Evolutionary conservation across 495 filamentous ascomycete species (phyloP).

Genomic region (Massariosphaeria phaeospora): DNA sequence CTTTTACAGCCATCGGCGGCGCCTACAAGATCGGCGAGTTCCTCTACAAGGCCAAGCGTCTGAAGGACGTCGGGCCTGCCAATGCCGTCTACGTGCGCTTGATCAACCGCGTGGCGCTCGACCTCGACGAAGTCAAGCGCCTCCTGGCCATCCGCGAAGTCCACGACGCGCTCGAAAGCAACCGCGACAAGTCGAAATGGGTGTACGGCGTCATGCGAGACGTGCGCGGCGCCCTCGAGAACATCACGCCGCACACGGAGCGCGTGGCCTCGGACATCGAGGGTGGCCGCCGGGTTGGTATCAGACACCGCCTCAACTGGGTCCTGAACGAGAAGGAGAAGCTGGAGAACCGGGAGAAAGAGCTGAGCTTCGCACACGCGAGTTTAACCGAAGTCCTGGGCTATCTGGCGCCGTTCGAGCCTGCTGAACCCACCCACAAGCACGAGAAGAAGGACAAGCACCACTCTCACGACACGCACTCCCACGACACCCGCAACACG

Average conservation of each 20-base stretch:
- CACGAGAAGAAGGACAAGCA: not conserved
- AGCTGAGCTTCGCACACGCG: constrained; percentile 17
- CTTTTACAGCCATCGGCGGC: constrained; percentile 19
- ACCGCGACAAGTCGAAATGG: constrained; percentile 23
- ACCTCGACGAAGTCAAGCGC: constrained; percentile 30
- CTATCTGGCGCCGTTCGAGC: constrained; percentile 23
- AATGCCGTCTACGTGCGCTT: constrained; percentile 29
- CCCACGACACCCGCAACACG: constrained; percentile 1
- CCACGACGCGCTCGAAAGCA: constrained; percentile 17
- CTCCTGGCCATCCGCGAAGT: constrained; percentile 26
- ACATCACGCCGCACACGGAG: constrained; percentile 25
- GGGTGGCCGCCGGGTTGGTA: constrained; percentile 15
- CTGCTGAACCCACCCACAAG: not conserved
- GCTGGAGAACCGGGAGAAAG: constrained; percentile 27
- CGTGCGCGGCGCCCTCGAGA: constrained; percentile 25
- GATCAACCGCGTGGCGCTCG: constrained; percentile 23
- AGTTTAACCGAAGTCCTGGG: constrained; percentile 27
- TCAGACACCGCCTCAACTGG: constrained; percentile 22
- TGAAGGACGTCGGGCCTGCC: constrained; percentile 22
- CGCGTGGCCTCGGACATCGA: constrained; percentile 21
- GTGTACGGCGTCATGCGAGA: constrained; percentile 26
- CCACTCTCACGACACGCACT: not conserved
- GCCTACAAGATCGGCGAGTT: constrained; percentile 29
- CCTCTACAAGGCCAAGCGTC: constrained; percentile 22
- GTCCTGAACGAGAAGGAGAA: constrained; percentile 30